These are phyloP conservation scores for Pleoardoris graminearum DNA, from an alignment of 2,329 filamentous ascomycete genomes.

Conservation along the genomic window DNA sequence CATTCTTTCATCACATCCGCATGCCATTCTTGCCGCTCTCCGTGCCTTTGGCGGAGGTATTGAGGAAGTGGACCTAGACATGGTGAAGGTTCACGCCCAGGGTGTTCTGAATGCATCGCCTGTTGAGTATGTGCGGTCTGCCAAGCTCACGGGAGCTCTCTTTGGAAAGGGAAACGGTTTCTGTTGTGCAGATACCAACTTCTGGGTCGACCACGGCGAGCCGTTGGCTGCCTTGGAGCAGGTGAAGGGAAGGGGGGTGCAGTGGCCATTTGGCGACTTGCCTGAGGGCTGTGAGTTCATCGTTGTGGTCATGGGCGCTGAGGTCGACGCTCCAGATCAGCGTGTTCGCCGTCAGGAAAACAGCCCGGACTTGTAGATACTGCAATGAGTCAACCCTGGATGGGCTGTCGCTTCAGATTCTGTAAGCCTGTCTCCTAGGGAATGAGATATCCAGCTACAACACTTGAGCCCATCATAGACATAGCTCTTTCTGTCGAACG, in stretches of 20 bases:
- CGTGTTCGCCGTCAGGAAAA: too few relatives aligned
- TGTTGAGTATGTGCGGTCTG: slow-evolving; percentile 46
- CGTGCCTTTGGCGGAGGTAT: neutral
- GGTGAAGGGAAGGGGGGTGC: slow-evolving; percentile 24
- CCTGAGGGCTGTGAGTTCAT: slow-evolving; percentile 39
- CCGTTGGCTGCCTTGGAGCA: slow-evolving; percentile 36
- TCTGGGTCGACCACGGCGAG: slow-evolving; percentile 47
- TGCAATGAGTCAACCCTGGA: too few relatives aligned
- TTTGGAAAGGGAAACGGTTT: slow-evolving; percentile 41
- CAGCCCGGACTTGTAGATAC: too few relatives aligned
- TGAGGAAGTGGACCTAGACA: slow-evolving; percentile 20
- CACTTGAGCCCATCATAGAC: too few relatives aligned
- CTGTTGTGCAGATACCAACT: slow-evolving; percentile 36
- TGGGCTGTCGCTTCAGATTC: too few relatives aligned
- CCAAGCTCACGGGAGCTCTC: slow-evolving; percentile 43
- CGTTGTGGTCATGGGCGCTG: neutral
- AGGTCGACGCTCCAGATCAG: too few relatives aligned
- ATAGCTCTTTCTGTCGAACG: too few relatives aligned
- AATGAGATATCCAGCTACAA: too few relatives aligned
- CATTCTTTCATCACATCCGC: neutral
- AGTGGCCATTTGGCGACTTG: slow-evolving; percentile 42
- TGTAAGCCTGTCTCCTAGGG: too few relatives aligned
- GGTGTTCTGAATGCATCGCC: slow-evolving; percentile 43
- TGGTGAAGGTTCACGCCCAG: slow-evolving; percentile 34
- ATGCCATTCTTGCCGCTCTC: neutral